A percentile compares a stretch with the other conserved stretches of the same genome.
phyloP scores from a whole-genome alignment of 2,329 filamentous ascomycete species.

The Colletotrichum sp. region DNA sequence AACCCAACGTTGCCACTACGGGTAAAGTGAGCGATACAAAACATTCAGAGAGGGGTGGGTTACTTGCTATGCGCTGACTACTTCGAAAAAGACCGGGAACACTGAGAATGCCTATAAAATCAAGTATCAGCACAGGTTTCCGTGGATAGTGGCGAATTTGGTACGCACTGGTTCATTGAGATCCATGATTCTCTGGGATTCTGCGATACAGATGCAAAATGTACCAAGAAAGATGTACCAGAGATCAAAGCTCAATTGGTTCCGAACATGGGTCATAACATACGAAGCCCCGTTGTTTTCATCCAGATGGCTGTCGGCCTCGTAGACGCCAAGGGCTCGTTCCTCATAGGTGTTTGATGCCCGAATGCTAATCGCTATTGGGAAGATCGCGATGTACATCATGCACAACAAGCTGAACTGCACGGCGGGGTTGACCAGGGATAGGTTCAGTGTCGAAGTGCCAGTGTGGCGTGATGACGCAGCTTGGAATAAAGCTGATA shows the following conservation, averaged over 20 bases:
- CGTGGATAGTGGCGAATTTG: rapidly evolving
- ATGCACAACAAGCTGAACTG: slow-evolving; percentile 66
- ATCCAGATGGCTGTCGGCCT: slow-evolving; percentile 30
- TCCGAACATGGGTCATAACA: slow-evolving; percentile 36
- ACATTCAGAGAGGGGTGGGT: too few relatives aligned
- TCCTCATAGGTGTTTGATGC: slow-evolving; percentile 68
- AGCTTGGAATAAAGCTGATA: slow-evolving; percentile 65
- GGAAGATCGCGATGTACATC: slow-evolving; percentile 70
- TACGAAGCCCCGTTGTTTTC: slow-evolving; percentile 33
- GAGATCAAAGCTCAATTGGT: slow-evolving; percentile 44
- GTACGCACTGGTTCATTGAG: background rate
- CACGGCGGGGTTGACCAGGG: slow-evolving; percentile 55
- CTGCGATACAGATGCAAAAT: slow-evolving; percentile 36
- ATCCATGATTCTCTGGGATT: background rate
- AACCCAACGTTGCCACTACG: slow-evolving; percentile 39
- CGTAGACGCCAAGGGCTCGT: slow-evolving; percentile 63
- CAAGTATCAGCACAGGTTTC: background rate
- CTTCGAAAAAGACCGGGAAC: slow-evolving; percentile 38
- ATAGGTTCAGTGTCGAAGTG: slow-evolving; percentile 55
- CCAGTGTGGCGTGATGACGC: slow-evolving; percentile 50
- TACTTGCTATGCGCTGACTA: slow-evolving; percentile 36
- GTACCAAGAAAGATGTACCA: slow-evolving; percentile 46
- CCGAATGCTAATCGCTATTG: slow-evolving; percentile 65
- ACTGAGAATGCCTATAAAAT: slow-evolving; percentile 30
- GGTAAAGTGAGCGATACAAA: background rate